Conservation (phyloP, 108 stramenopile genomes). For the Nitzschia inconspicua region DNA sequence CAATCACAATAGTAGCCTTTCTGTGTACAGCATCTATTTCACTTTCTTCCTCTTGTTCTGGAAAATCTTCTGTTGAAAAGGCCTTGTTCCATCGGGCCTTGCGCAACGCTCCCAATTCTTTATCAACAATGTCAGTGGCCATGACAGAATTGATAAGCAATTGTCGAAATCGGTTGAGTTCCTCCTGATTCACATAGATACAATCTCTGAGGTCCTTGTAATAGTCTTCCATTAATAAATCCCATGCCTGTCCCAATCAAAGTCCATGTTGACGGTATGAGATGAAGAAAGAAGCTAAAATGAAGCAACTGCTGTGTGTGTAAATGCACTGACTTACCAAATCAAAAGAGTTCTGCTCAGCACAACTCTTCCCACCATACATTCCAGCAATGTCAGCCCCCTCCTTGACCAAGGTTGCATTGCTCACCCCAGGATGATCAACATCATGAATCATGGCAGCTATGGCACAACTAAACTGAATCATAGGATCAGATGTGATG, state of each 20-base stretch:
- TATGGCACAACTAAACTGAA: background rate
- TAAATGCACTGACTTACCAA: constrained; percentile 26
- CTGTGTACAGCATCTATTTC: background rate
- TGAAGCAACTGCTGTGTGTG: background rate
- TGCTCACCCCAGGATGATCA: constrained; percentile 40
- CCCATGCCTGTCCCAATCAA: constrained; percentile 5
- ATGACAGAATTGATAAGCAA: constrained; percentile 6
- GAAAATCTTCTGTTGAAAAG: background rate
- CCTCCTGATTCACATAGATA: background rate
- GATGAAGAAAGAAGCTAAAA: background rate
- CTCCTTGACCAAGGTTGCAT: constrained; percentile 43
- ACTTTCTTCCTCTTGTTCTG: background rate
- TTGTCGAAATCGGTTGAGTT: constrained; percentile 7
- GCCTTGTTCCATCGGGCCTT: constrained; percentile 9
- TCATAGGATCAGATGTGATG: constrained; percentile 6
- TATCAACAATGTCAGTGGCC: constrained; percentile 11
- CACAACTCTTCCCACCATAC: constrained; percentile 26
- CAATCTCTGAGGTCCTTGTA: constrained; percentile 1
- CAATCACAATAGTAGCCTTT: constrained; percentile 23
- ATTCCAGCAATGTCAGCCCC: constrained; percentile 41
- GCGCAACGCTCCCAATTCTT: background rate
- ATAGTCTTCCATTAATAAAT: background rate
- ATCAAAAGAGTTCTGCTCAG: constrained; percentile 14
- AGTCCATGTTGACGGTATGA: background rate
- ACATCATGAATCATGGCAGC: constrained; percentile 40